Percentiles rank a stretch among this genome's conserved stretches.
phyloP scores from a whole-genome alignment of 73 alveolate species.

The Symbiodinium pilosum region DNA sequence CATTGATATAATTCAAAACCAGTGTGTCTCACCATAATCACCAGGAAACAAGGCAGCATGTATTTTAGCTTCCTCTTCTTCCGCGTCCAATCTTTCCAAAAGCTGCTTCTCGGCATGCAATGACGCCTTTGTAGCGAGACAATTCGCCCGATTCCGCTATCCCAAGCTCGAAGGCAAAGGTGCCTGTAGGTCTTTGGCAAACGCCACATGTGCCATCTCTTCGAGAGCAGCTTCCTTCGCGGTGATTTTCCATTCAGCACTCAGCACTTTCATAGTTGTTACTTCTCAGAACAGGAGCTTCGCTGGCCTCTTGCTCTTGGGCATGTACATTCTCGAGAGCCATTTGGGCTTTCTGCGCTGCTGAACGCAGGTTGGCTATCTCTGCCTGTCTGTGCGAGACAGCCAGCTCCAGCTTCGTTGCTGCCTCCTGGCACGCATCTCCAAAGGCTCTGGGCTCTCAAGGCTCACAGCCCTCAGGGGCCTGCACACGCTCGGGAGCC shows the following conservation, averaged over 20 bases:
- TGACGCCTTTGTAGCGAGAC: slow-evolving; percentile 17
- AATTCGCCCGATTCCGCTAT: not conserved
- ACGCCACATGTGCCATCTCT: slow-evolving; percentile 45
- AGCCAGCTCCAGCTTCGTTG: slow-evolving; percentile 48
- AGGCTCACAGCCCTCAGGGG: not conserved
- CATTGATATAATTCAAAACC: too few relatives aligned
- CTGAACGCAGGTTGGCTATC: not conserved
- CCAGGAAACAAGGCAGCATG: slow-evolving; percentile 47
- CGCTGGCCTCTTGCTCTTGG: slow-evolving; percentile 32
- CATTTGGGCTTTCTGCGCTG: not conserved
- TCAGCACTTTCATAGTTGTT: not conserved
- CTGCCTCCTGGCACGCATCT: slow-evolving; percentile 24
- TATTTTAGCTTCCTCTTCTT: slow-evolving; percentile 12
- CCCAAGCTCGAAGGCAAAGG: not conserved
- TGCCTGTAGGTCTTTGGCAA: slow-evolving; percentile 81
- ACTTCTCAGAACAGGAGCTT: not conserved
- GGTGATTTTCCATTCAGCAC: not conserved
- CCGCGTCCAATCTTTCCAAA: slow-evolving; percentile 50
- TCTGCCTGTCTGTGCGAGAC: slow-evolving; percentile 31
- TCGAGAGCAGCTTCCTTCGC: slow-evolving; percentile 34
- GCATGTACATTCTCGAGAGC: not conserved
- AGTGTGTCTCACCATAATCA: not conserved
- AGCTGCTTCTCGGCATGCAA: slow-evolving; percentile 68
- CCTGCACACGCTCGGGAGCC: slow-evolving; percentile 84
- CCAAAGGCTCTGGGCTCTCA: too few relatives aligned